Percentiles rank a stretch among this genome's conserved stretches.
Conservation (phyloP, 306 rosid species). For the Adenanthera pavonina region DNA sequence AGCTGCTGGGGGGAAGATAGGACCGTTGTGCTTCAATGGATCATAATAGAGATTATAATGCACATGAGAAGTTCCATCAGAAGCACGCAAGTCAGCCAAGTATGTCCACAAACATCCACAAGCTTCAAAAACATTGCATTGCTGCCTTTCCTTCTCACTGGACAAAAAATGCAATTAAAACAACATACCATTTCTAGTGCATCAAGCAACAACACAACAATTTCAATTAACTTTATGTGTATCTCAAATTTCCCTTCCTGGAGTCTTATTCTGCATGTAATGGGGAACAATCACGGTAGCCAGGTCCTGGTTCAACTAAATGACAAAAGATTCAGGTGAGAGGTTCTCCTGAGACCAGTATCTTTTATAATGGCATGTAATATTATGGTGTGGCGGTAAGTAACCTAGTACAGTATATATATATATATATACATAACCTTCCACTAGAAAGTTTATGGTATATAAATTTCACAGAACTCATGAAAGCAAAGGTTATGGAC, state of each 20-base stretch:
- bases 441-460: not conserved
- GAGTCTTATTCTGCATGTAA: conserved; percentile 9
- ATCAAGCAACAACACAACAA: conserved; percentile 13
- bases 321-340: conserved; percentile 5
- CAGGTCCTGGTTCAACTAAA: conserved; percentile 19
- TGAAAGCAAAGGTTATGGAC: not conserved
- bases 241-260: conserved; percentile 18
- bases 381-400: not conserved
- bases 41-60: conserved; percentile 89
- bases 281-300: not conserved
- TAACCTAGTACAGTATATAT: not conserved
- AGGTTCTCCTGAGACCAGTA: conserved; percentile 27
- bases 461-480: conserved; percentile 9
- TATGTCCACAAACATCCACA: conserved; percentile 96
- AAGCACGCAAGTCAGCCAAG: conserved; percentile 74
- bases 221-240: conserved; percentile 9
- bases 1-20: conserved; percentile 92
- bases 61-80: conserved; percentile 71
- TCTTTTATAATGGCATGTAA: conserved; percentile 6
- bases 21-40: conserved; percentile 56
- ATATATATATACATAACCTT: not conserved
- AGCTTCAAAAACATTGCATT: conserved; percentile 67
- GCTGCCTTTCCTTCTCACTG: conserved; percentile 93
- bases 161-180: conserved; percentile 39
- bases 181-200: conserved; percentile 22